A percentile compares a stretch with the other conserved stretches of the same genome.
Evolutionary conservation across 2,329 filamentous ascomycete species (phyloP).

Genomic region (Claviceps sp.): DNA sequence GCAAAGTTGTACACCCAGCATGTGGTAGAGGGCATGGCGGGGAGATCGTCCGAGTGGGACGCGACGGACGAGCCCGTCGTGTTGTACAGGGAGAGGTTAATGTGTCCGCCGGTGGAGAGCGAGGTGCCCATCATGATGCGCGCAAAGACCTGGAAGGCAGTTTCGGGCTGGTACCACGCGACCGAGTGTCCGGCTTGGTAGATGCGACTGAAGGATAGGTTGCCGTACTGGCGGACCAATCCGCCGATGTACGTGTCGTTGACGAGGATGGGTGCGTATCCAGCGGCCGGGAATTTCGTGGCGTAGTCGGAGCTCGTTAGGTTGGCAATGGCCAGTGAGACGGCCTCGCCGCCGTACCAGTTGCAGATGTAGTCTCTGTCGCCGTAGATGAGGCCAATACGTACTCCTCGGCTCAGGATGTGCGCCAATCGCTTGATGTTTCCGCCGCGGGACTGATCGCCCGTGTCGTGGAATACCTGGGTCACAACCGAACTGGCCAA

Average conservation of each 20-base stretch:
- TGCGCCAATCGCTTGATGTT: constrained; percentile 45
- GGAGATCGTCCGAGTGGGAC: constrained; percentile 37
- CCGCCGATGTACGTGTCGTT: constrained; percentile 58
- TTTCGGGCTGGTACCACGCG: constrained; percentile 47
- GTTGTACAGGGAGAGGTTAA: constrained; percentile 38
- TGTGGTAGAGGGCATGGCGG: constrained; percentile 32
- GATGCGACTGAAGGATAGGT: constrained; percentile 54
- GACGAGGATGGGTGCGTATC: constrained; percentile 59
- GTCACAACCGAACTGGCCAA: constrained; percentile 32
- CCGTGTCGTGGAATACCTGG: constrained; percentile 33
- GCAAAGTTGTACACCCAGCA: constrained; percentile 46
- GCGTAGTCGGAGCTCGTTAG: constrained; percentile 33
- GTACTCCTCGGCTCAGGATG: constrained; percentile 48
- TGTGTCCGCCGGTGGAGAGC: constrained; percentile 38
- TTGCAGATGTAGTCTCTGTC: constrained; percentile 52
- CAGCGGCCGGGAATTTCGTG: constrained; percentile 46
- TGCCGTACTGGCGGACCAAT: constrained; percentile 62
- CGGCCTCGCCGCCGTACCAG: constrained; percentile 61
- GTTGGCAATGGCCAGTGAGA: constrained; percentile 49
- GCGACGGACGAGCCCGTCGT: constrained; percentile 42
- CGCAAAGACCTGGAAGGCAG: constrained; percentile 45
- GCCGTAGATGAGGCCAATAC: constrained; percentile 59
- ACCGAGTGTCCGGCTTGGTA: constrained; percentile 55
- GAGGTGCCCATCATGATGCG: constrained; percentile 44
- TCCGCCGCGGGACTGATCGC: constrained; percentile 51